Percentiles rank a stretch among this genome's conserved stretches.
These are phyloP conservation scores for Hemisphaericaspora xylofermentans DNA, from an alignment of 1,139 yeast genomes.

Conservation along the genomic window DNA sequence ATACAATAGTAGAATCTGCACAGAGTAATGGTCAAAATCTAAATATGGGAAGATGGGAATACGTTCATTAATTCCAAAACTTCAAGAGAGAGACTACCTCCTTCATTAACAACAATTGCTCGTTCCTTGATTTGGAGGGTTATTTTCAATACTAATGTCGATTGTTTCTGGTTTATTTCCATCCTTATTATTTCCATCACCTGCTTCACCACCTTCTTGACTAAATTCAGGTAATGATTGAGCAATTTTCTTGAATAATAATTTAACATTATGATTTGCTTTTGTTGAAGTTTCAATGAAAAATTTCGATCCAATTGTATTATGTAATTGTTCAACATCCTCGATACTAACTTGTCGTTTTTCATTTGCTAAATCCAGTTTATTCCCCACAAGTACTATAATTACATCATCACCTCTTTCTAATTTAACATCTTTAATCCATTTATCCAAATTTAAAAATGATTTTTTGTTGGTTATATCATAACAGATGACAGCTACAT, in stretches of 20 bases:
- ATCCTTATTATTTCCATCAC: conserved; percentile 16
- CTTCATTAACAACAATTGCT: conserved; percentile 7
- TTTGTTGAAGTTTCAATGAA: conserved; percentile 94
- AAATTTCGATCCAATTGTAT: conserved; percentile 62
- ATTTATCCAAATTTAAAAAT: conserved; percentile 64
- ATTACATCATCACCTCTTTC: conserved; percentile 71
- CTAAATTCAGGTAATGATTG: conserved; percentile 81
- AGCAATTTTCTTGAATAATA: conserved; percentile 86
- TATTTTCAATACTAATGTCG: conserved; percentile 41
- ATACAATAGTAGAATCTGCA: too few species aligned
- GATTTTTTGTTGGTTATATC: conserved; percentile 86
- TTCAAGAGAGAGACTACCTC: too few species aligned
- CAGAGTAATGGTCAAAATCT: too few species aligned
- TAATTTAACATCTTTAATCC: conserved; percentile 61
- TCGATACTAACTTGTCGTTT: conserved; percentile 80
- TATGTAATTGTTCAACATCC: conserved; percentile 65
- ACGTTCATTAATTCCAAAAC: too few species aligned
- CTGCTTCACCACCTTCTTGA: conserved; percentile 37
- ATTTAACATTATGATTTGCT: conserved; percentile 90
- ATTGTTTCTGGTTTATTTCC: conserved; percentile 43
- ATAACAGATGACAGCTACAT: conserved; percentile 93
- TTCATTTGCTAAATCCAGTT: conserved; percentile 65
- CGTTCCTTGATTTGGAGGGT: conserved; percentile 1
- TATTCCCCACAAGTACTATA: conserved; percentile 41
- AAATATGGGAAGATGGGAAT: too few species aligned